phyloP scores from a whole-genome alignment of 306 rosid genomes.

The Casuarina glauca region DNA sequence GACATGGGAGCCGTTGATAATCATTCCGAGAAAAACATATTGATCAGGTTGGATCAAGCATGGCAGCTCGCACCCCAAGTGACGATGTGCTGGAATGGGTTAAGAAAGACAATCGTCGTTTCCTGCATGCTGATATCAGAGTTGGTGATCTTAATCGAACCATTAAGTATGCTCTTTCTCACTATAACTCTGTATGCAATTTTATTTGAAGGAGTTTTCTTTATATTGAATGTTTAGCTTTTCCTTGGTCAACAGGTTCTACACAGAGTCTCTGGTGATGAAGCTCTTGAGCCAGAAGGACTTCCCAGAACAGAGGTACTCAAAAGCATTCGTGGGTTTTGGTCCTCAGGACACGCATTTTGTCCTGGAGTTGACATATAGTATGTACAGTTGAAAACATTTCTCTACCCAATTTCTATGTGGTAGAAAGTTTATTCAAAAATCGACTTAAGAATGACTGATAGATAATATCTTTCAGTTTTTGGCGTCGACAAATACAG shows the following conservation, averaged over 20 bases:
- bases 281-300: slow-evolving; percentile 78
- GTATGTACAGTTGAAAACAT: slow-evolving; percentile 41
- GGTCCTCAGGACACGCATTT: slow-evolving; percentile 77
- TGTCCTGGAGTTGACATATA: slow-evolving; percentile 84
- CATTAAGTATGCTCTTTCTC: slow-evolving; percentile 57
- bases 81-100: slow-evolving; percentile 82
- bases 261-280: slow-evolving; percentile 85
- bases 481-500: slow-evolving; percentile 77
- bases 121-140: slow-evolving; percentile 90
- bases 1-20: background rate
- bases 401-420: no score
- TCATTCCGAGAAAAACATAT: slow-evolving; percentile 6
- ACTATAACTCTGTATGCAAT: background rate
- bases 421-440: no score
- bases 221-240: slow-evolving; percentile 9
- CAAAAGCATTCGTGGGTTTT: slow-evolving; percentile 89
- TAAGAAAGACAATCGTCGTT: slow-evolving; percentile 77
- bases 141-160: slow-evolving; percentile 96
- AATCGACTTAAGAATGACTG: no score
- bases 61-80: slow-evolving; percentile 68
- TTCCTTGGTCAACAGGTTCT: slow-evolving; percentile 52
- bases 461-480: slow-evolving; percentile 32
- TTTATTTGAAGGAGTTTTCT: slow-evolving; percentile 3
- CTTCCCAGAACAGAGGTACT: slow-evolving; percentile 76
- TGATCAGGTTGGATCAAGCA: slow-evolving; percentile 27